Base-by-base conservation (phyloP, 345 rosid species). In the Lepidium aucheri region DNA sequence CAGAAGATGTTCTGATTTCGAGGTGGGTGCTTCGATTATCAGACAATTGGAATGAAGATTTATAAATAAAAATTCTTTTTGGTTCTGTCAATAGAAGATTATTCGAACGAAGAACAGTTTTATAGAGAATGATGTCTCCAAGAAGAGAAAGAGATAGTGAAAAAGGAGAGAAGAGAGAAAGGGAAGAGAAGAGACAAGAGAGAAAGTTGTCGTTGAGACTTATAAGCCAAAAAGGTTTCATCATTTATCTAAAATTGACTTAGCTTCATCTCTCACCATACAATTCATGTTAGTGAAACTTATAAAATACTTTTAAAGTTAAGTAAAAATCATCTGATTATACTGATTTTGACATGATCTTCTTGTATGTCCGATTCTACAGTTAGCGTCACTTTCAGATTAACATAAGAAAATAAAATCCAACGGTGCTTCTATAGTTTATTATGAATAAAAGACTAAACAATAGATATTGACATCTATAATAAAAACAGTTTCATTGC, bases 191-290 rank as follows among this genome's bases (percentile, higher is more conserved):
- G 51, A 38, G 63, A 65, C 33, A 65, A 72, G 53, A 72, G 53
- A 65, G 39, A 72, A 32, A 33, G 41, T 56, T 72, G 76, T 64
- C 53, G 60, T 18, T 8, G 52, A 56, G 76, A 55, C n/a, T 46
- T 38, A 47, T 26, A 33, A 72, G 76, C 76, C 76, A 56, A 72
- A 71, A 63, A 39, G 36, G 65, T 33, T 60, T 18, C 3, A 5
- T 53, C 54, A 54, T 62, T 53, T 53, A 45, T 70, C 68, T 65
- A 30, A 62, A 50, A 36, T 43, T 49, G 12, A 34, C 49, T 59
- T 7, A 4, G 6, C 9, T 17, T 3, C 1, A 5, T 55, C 59
- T 62, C 53, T 30, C 58, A 63, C 70, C 65, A 64, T 56, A 17
- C 38, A 45, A 24, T 54, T 14, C 61, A 60, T 60, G 39, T 60